Evolutionary conservation across 225 moss, liverwort and hornwort genomes (phyloP).

Genomic region (Anthoceros angustus): DNA sequence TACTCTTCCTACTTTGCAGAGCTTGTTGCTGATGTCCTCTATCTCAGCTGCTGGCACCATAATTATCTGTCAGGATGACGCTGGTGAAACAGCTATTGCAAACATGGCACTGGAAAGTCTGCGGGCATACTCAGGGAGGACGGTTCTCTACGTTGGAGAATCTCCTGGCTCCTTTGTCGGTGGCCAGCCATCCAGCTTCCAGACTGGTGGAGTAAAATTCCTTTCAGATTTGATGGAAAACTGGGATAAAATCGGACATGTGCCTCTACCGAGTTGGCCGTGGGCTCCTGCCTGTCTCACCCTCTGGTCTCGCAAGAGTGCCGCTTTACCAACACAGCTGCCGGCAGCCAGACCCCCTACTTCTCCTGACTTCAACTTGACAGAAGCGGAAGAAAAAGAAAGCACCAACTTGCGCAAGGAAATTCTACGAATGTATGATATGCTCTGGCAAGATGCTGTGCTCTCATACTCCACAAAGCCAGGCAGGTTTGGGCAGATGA

Average conservation of each 20-base stretch:
- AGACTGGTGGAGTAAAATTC: not conserved
- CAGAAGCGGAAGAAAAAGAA: not conserved
- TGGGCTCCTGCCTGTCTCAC: not conserved
- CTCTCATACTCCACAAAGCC: not conserved
- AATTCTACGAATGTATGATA: not conserved
- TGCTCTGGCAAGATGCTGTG: not conserved
- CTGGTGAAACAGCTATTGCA: not conserved
- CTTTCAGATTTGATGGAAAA: not conserved
- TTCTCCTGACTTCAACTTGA: not conserved
- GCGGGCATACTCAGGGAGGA: not conserved
- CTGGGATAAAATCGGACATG: not conserved
- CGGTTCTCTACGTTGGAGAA: not conserved
- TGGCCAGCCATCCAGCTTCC: not conserved
- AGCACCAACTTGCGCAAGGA: not conserved
- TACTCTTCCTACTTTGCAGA: not conserved
- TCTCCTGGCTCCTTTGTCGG: not conserved
- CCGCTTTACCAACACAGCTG: not conserved
- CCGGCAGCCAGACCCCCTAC: not conserved
- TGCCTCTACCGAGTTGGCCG: not conserved
- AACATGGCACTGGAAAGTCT: conserved; percentile 2
- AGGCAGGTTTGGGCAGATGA: not conserved
- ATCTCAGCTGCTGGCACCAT: not conserved
- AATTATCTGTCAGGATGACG: not conserved
- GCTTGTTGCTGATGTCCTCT: not conserved
- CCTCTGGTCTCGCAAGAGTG: not conserved